Base-by-base conservation (phyloP, 768 basidiomycete genomes). In the Xerocomus brunneocitrinus region DNA sequence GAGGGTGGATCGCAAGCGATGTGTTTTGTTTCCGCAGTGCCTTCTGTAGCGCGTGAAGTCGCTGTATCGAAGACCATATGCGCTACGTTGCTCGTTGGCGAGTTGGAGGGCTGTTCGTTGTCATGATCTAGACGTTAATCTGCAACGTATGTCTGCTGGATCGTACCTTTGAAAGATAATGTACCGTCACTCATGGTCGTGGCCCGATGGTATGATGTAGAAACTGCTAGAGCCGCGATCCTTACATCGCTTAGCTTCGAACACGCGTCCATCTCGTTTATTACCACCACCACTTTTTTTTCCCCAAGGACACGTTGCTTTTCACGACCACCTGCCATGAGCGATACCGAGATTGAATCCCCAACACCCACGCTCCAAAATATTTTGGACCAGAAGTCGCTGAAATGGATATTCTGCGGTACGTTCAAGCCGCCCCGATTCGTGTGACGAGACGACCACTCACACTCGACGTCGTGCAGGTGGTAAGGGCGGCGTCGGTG, bases 401-500 rank as follows among this genome's bases (percentile, higher is more conserved):
- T 98, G 56, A 97, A 98, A 70, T 99, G 95, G 95, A 98, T 99
- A 67, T 99, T 99, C 68, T 98, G 97, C 67, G 95, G 95, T 83
- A 71, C 55, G 89, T 81, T 6, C 16, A 16, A 24, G 19, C 8
- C 22, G 2, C 30, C 50, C 58, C 46, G 56, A 22, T 51, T 38
- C 58, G 43, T 19, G 19, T 19, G 34, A 41, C 39, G 47, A 50
- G 48, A 39, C 48, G 54, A 60, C 53, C 54, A 9, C 58, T 64
- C 46, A 58, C 38, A 34, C 46, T 40, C 39, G 19, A 50, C 45
- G 52, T 53, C 10, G 28, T 44, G 34, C 64, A 97, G 94, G 95
- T 78, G 95, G 95, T 49, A 98, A 98, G 81, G 97, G 92, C 72
- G 97, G 95, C 77, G 97, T 98, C 58, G 93, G 95, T 88, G 69